Conservation (phyloP, 2,329 filamentous ascomycete species). For the Ophiostoma triangulosporum region DNA sequence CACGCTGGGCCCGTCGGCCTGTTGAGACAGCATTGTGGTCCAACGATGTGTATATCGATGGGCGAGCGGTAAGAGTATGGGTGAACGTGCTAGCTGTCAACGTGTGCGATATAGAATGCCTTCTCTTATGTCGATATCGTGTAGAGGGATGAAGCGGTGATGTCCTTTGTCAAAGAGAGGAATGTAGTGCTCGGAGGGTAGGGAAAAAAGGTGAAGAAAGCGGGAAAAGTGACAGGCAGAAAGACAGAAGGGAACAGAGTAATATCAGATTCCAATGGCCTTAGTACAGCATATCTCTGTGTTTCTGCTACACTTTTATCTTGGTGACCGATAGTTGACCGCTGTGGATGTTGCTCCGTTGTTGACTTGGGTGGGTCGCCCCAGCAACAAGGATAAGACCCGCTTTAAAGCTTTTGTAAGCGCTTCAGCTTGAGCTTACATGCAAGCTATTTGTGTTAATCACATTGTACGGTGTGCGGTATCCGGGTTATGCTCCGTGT, state of each 20-base stretch:
- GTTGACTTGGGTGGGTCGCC: background rate
- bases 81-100: background rate
- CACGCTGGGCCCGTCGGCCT: constrained; percentile 14
- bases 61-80: background rate
- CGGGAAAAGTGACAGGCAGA: background rate
- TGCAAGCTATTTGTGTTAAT: background rate
- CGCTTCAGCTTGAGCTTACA: background rate
- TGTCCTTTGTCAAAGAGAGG: background rate
- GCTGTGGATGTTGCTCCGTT: background rate
- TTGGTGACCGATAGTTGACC: background rate
- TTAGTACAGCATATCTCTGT: background rate
- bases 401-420: background rate
- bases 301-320: background rate
- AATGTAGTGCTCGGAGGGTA: background rate
- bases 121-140: background rate
- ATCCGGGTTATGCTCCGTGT: too few relatives aligned
- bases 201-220: background rate
- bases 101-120: too few relatives aligned
- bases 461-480: too few relatives aligned
- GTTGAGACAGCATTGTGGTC: constrained; percentile 11
- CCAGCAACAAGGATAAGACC: background rate
- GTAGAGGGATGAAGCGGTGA: background rate
- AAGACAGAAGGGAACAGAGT: background rate
- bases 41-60: background rate
- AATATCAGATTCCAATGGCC: background rate